Conservation (phyloP, 2,329 filamentous ascomycete genomes). For the Daldinia sp. region DNA sequence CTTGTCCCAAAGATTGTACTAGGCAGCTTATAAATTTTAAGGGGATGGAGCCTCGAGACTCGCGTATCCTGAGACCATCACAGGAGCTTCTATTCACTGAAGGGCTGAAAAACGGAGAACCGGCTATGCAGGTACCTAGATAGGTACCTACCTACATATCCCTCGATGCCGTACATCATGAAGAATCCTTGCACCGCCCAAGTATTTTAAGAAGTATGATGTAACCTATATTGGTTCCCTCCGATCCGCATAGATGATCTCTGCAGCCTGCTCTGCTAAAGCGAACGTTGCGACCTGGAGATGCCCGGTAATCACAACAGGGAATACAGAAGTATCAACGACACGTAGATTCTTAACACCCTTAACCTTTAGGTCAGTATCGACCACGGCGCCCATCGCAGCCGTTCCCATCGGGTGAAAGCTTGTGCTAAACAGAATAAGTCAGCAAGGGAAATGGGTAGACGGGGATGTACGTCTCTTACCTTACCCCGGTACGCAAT, state of each 20-base stretch:
- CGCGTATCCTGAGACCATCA: too few relatives aligned
- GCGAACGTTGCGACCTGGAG: constrained; percentile 61
- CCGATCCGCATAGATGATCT: constrained; percentile 50
- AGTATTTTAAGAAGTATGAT: not conserved
- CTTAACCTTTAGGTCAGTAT: constrained; percentile 48
- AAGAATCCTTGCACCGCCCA: not conserved
- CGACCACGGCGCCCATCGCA: constrained; percentile 48
- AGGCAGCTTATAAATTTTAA: too few relatives aligned
- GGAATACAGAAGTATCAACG: constrained; percentile 50
- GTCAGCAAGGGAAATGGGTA: not conserved
- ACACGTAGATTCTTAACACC: constrained; percentile 50
- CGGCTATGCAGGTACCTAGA: too few relatives aligned
- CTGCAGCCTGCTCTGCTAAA: constrained; percentile 66
- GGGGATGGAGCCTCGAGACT: too few relatives aligned
- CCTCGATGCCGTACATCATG: not conserved
- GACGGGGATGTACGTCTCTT: not conserved
- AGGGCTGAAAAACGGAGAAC: not conserved
- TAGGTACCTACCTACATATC: too few relatives aligned
- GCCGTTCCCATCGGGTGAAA: constrained; percentile 45
- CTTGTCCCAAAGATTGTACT: too few relatives aligned
- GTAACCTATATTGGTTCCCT: not conserved
- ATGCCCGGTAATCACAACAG: constrained; percentile 53
- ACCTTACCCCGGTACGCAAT: constrained; percentile 23
- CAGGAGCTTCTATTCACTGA: not conserved
- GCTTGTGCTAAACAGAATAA: constrained; percentile 26